Evolutionary conservation across 2,329 filamentous ascomycete genomes (phyloP), one percentile per base, ranked within the genome.

Genomic region (Coniochaeta hoffmannii): DNA sequence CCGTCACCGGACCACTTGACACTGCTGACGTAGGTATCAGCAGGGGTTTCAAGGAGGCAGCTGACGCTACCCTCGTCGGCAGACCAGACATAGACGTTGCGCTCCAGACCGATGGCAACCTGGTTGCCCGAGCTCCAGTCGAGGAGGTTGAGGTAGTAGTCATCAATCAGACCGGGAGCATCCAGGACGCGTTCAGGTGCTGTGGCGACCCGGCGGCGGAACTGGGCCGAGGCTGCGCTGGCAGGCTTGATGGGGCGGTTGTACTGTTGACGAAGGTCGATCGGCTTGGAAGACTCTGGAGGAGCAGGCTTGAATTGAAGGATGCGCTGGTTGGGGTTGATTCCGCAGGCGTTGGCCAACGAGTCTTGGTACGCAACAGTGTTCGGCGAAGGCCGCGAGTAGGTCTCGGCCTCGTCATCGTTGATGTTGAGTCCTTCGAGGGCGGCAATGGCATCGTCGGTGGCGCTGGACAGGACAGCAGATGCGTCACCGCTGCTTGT

Each of bases 1-100:
- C 94, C 94, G 67, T 99, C 94, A 53, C 89, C 90, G 59, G 92
- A 97, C 94, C 94, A 99, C 77, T 97, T 97, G 67, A 99, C 93
- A 62, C 92, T 97, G 76, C 92, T 95, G 66, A 99, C 86, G 69
- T 99, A 97, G 19, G 93, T 97, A 71, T 99, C 94, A 19, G 89
- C 79, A 56, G 83, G 82, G 52, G 90, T 90, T 76, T 99, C 93
- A 53, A 97, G 77, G 24, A 99, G 85, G 66, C 88, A 93, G 75
- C 83, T 89, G 59, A 99, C 94, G 15, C 86, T 85, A 57, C 94
- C 94, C 66, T 90, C 88, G 63, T 97, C 94, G 14, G 94, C 94
- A 34, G 94, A 97, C 94, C 94, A 99, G 64, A 99, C 89, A 67
- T 99, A 99, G 64, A 99, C 94, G 63, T 88, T 96, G 63, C 93